Evolutionary conservation across 306 rosid species (phyloP).

Genomic region (Vigna radiata): DNA sequence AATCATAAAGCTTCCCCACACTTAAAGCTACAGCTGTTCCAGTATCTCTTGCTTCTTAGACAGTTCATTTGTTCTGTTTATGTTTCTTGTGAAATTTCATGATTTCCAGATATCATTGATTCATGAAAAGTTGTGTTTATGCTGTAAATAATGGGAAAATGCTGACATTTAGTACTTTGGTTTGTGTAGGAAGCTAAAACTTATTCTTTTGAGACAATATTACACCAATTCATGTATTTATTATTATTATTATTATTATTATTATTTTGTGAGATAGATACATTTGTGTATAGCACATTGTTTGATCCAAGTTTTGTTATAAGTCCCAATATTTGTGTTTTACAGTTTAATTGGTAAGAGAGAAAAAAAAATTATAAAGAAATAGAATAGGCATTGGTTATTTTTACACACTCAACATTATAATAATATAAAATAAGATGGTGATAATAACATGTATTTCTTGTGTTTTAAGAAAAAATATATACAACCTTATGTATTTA

Average conservation of each 20-base stretch:
- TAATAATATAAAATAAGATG: no score
- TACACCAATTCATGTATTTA: neutral
- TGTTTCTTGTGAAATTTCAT: slow-evolving; percentile 44
- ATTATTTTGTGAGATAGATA: slow-evolving; percentile 40
- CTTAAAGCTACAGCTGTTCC: slow-evolving; percentile 35
- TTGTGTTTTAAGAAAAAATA: no score
- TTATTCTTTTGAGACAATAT: slow-evolving; percentile 27
- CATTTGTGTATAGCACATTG: neutral
- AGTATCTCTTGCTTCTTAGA: slow-evolving; percentile 35
- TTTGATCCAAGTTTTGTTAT: no score
- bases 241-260: neutral
- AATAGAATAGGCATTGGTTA: no score
- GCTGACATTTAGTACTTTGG: slow-evolving; percentile 23
- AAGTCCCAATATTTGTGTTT: no score
- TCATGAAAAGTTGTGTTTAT: slow-evolving; percentile 30
- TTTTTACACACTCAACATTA: no score
- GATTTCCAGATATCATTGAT: slow-evolving; percentile 42
- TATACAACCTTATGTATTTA: no score
- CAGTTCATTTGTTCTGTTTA: slow-evolving; percentile 16
- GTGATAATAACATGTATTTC: no score
- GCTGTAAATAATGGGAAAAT: slow-evolving; percentile 7
- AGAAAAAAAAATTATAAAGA: no score
- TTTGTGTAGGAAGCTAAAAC: slow-evolving; percentile 23
- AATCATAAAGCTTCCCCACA: slow-evolving; percentile 73
- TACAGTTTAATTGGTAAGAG: no score